Base-by-base conservation (phyloP, 371 early-diverging fungal species). In the Coemansia sp. region DNA sequence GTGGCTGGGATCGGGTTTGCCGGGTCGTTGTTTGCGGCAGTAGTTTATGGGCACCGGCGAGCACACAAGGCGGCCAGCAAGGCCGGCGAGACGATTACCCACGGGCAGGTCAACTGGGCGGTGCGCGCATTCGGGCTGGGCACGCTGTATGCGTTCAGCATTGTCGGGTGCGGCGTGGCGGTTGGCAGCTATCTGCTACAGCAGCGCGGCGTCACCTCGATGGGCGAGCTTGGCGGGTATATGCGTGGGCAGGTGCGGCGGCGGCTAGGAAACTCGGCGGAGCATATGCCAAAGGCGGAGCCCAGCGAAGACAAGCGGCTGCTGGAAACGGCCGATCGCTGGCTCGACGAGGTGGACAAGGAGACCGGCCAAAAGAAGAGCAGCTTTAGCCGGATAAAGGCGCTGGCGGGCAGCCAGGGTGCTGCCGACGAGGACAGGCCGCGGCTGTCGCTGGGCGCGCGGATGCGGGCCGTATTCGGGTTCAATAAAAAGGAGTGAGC, bases 31-130 rank as follows among this genome's bases (percentile, higher is more conserved):
- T 37, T 72, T 2, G 64, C 48, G 14, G 74, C 70, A 1, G 65
- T 72, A 18, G 64, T 60, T 16, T 12, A 64, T 40, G 74, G 69
- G 31, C 74, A 72, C 58, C 74, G 74, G 38, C 60, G 74, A 2
- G 74, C 74, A 11, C 61, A 56, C 55, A 43, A 48, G 18, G 24
- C 48, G n/a, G 74, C 74, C 1, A 10, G 37, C 0, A 32, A 49
- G 1, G 64, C 64, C 0, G 70, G 70, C 39, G 65, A 64, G 37
- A 39, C 40, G 8, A 69, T 69, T 24, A 24, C 60, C 11, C 43
- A 14, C 44, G 51, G 39, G 51, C 60, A 65, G n/a, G 65, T 60
- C 14, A 51, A 46, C 58, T 64, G 64, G 65, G 70, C 65, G 6
- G 34, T 69, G 7, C 47, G 58, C 7, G 65, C 74, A 8, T 69